Evolutionary conservation across 169 alveolate genomes (phyloP).

Genomic region (Plasmodium yoelii): DNA sequence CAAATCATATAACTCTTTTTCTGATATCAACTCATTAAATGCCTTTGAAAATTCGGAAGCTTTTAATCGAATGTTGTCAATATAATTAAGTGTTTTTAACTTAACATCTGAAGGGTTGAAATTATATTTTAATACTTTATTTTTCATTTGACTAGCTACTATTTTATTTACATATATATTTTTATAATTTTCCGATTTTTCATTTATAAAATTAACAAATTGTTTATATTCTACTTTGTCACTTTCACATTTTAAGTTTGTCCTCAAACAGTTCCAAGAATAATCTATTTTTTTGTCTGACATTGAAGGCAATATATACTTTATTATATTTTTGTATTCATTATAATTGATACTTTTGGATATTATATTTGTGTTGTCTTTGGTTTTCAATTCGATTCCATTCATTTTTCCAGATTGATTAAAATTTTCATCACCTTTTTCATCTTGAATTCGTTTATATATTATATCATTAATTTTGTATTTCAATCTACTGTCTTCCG

Average conservation of each 20-base stretch:
- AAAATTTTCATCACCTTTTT: not conserved
- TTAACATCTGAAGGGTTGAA: slow-evolving; percentile 56
- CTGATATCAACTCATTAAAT: slow-evolving; percentile 52
- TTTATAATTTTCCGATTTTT: slow-evolving; percentile 39
- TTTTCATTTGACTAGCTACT: slow-evolving; percentile 54
- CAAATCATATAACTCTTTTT: slow-evolving; percentile 29
- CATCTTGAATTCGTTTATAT: not conserved
- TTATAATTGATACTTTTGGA: slow-evolving; percentile 32
- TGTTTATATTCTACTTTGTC: slow-evolving; percentile 35
- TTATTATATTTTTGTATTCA: slow-evolving; percentile 53
- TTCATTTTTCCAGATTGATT: not conserved
- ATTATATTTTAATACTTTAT: slow-evolving; percentile 61
- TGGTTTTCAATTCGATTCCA: not conserved
- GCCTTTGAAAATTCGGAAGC: slow-evolving; percentile 66
- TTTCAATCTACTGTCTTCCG: slow-evolving; percentile 42
- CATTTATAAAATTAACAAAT: slow-evolving; percentile 30
- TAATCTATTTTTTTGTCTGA: slow-evolving; percentile 34
- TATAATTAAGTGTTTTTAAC: slow-evolving; percentile 48
- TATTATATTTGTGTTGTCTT: not conserved
- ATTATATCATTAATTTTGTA: slow-evolving; percentile 39
- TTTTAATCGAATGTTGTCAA: slow-evolving; percentile 51
- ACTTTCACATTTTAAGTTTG: slow-evolving; percentile 25
- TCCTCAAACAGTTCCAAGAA: slow-evolving; percentile 50
- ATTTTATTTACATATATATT: slow-evolving; percentile 46
- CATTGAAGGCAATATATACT: slow-evolving; percentile 60